Base-by-base conservation (phyloP, 495 filamentous ascomycete genomes). In the Tetracladium marchalianum region DNA sequence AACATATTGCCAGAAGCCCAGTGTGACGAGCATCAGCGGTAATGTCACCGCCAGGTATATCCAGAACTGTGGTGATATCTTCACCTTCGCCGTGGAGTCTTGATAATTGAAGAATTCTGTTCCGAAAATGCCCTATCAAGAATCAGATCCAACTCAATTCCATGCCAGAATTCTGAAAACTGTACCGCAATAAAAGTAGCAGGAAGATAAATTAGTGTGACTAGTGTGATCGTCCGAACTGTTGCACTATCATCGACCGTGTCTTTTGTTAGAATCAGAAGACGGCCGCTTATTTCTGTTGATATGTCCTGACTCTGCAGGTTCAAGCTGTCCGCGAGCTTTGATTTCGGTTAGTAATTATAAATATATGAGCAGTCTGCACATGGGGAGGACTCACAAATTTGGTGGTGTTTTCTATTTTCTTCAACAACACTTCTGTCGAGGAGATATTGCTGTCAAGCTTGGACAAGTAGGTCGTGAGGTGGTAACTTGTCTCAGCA, bases 101-200 rank as follows among this genome's bases (percentile, higher is more conserved):
- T 62, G 47, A 52, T 63, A 56, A 6, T 47, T 50, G 39, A 68
- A 64, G 36, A 68, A 65, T 39, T 68, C 66, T 61, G 63, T 64
- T 11, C 64, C 66, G 31, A 68, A 55, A 31, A 68, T 48, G 1
- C 59, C 59, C 62, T 66, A 34, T n/a, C 18, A 39, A 18, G 18
- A 31, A 16, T n/a, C 8, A 18, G 22, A 47, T 52, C 13, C 44
- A 10, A 40, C 5, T 41, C 7, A 31, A 11, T 1, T 33, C 33
- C 17, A 17, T 34, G 36, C 4, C 31, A 5, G n/a, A 31, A 22
- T 42, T 11, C 1, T 7, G n/a, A 43, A 18, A 12, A 9, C 34
- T 35, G 18, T 52, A 47, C 50, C 8, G 50, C 11, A 11, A 52
- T 35, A 34, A 52, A 52, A 15, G 22, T 47, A 7, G 44, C 44